Percentiles rank a stretch among this genome's conserved stretches.
phyloP scores from a whole-genome alignment of 192 early-diverging fungal species.

The Backusella sp. region DNA sequence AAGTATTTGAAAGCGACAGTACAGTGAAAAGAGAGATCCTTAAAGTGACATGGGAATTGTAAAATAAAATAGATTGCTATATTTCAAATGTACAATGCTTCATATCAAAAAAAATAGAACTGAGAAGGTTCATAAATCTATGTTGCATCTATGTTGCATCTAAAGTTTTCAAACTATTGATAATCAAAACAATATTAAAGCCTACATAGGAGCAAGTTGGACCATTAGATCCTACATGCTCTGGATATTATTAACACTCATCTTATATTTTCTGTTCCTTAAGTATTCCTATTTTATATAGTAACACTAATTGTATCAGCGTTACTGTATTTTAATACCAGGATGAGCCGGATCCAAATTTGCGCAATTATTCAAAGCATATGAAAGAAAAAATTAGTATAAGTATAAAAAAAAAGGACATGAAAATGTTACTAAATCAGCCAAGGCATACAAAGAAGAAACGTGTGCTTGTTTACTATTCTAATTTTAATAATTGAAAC shows the following conservation, averaged over 20 bases:
- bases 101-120: neutral
- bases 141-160: neutral
- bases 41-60: conserved; percentile 35
- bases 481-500: neutral
- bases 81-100: neutral
- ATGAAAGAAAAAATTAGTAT: neutral
- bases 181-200: no score
- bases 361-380: neutral
- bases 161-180: neutral
- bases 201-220: no score
- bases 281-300: no score
- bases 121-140: neutral
- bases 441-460: neutral
- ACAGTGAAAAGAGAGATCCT: conserved; percentile 41
- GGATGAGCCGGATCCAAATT: neutral
- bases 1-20: conserved; percentile 35
- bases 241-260: no score
- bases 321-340: neutral
- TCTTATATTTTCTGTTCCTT: no score
- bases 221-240: no score
- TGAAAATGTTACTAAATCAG: neutral
- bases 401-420: neutral
- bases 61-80: neutral
- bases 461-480: neutral
- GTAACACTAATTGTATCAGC: no score